Percentiles rank a stretch among this genome's conserved stretches.
Conservation (phyloP, 2,329 filamentous ascomycete genomes). For the Chrysoporthe austroafricana region DNA sequence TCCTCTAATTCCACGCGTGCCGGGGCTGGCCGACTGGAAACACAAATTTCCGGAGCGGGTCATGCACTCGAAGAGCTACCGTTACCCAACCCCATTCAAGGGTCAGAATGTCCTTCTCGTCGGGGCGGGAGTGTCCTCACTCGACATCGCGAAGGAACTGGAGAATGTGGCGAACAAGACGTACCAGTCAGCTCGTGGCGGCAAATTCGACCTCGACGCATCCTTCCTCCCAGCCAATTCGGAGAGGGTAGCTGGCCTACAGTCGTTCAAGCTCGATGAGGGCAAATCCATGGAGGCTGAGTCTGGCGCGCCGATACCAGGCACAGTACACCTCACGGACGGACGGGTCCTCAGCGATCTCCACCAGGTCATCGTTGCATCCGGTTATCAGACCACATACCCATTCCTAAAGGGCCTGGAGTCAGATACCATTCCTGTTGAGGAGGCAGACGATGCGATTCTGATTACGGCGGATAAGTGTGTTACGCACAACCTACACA, state of each 20-base stretch:
- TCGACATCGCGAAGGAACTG: conserved; percentile 48
- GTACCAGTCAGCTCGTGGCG: conserved; percentile 60
- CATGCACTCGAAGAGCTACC: conserved; percentile 74
- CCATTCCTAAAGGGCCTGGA: conserved; percentile 63
- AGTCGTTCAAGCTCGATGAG: conserved; percentile 47
- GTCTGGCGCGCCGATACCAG: conserved; percentile 46
- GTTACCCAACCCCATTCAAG: conserved; percentile 60
- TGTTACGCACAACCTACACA: conserved; percentile 68
- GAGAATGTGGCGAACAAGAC: conserved; percentile 42
- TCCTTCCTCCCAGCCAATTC: conserved; percentile 57
- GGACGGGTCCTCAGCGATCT: conserved; percentile 58
- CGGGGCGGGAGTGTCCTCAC: conserved; percentile 54
- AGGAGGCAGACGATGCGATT: conserved; percentile 54
- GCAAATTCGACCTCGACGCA: conserved; percentile 61
- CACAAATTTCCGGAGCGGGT: conserved; percentile 54
- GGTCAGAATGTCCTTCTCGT: conserved; percentile 54
- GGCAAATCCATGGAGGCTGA: conserved; percentile 21
- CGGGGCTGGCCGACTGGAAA: conserved; percentile 63
- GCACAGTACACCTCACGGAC: conserved; percentile 55
- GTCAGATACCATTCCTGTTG: conserved; percentile 41
- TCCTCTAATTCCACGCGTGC: conserved; percentile 63
- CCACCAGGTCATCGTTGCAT: conserved; percentile 66
- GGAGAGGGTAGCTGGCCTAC: conserved; percentile 55
- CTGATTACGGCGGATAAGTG: conserved; percentile 66
- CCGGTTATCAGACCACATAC: conserved; percentile 70